Evolutionary conservation across 208 protist species (phyloP).

Genomic region (Herpetomonas samuelpessoai): DNA sequence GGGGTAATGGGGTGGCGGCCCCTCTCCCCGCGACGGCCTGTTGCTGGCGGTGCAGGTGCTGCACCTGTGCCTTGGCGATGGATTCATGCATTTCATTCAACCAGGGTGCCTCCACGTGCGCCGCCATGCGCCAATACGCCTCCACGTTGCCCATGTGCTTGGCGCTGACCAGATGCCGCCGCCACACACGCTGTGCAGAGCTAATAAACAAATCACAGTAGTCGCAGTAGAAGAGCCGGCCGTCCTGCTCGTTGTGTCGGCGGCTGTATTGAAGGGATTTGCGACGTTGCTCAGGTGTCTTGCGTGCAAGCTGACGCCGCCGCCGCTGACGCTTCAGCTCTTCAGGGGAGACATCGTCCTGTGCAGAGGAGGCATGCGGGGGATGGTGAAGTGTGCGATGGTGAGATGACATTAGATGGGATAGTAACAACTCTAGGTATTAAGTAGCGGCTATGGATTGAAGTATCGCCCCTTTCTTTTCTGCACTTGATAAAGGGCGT

Average conservation of each 20-base stretch:
- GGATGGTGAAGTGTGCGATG: too few relatives aligned
- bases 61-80: constrained; percentile 24
- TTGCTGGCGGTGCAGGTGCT: constrained; percentile 19
- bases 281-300: constrained; percentile 61
- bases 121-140: constrained; percentile 62
- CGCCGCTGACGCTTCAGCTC: constrained; percentile 35
- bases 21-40: constrained; percentile 29
- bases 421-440: too few relatives aligned
- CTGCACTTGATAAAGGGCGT: too few relatives aligned
- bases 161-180: constrained; percentile 42
- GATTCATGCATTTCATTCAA: constrained; percentile 36
- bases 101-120: constrained; percentile 50
- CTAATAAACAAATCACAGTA: constrained; percentile 88
- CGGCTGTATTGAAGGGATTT: constrained; percentile 56
- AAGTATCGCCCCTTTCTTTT: too few relatives aligned
- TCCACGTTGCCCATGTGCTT: constrained; percentile 67
- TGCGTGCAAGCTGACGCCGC: constrained; percentile 36
- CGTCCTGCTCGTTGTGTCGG: constrained; percentile 83
- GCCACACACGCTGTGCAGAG: constrained; percentile 35
- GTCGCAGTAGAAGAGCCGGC: constrained; percentile 76
- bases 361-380: too few relatives aligned
- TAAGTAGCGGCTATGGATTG: too few relatives aligned
- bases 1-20: constrained; percentile 24
- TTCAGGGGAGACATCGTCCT: constrained; percentile 19
- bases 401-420: too few relatives aligned